phyloP scores from a whole-genome alignment of 2,329 filamentous ascomycete species.

The Hawksworthiomyces lignivorus region DNA sequence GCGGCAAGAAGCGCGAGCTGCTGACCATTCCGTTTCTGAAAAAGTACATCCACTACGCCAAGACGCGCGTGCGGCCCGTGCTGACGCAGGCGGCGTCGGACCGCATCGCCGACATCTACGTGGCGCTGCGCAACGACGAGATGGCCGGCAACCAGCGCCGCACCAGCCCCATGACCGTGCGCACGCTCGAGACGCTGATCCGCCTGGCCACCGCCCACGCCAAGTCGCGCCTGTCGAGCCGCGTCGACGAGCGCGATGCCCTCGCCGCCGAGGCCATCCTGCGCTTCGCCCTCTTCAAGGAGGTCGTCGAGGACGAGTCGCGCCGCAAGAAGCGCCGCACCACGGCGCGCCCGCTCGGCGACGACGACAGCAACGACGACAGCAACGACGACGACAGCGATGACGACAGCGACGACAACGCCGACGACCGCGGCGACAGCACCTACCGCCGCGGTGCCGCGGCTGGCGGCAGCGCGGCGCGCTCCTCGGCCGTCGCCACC shows the following conservation, averaged over 20 bases:
- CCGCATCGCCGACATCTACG: conserved; percentile 85
- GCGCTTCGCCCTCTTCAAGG: conserved; percentile 94
- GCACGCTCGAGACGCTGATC: conserved; percentile 96
- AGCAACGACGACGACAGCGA: conserved; percentile 53
- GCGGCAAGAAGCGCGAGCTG: conserved; percentile 75
- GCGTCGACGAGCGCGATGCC: conserved; percentile 85
- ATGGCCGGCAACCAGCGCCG: conserved; percentile 89
- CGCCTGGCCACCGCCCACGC: conserved; percentile 94
- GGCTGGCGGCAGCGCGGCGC: conserved; percentile 20
- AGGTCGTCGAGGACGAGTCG: conserved; percentile 73
- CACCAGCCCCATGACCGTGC: conserved; percentile 90
- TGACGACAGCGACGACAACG: conserved; percentile 46
- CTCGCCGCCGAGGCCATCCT: conserved; percentile 81
- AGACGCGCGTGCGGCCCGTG: conserved; percentile 80
- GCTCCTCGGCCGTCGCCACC: conserved; percentile 26
- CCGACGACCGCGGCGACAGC: conserved; percentile 37
- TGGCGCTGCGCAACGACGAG: conserved; percentile 88
- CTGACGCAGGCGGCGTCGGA: conserved; percentile 87
- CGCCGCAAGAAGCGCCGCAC: conserved; percentile 76
- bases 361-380: conserved; percentile 44
- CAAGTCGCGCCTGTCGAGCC: conserved; percentile 78
- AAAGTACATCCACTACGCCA: conserved; percentile 98
- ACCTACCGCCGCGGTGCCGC: conserved; percentile 36
- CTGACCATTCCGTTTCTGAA: conserved; percentile 97
- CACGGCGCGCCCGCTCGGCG: conserved; percentile 33